Percentiles rank a stretch among this genome's conserved stretches.
Conservation (phyloP, 495 filamentous ascomycete genomes). For the Staphylotrichum tortipilum region DNA sequence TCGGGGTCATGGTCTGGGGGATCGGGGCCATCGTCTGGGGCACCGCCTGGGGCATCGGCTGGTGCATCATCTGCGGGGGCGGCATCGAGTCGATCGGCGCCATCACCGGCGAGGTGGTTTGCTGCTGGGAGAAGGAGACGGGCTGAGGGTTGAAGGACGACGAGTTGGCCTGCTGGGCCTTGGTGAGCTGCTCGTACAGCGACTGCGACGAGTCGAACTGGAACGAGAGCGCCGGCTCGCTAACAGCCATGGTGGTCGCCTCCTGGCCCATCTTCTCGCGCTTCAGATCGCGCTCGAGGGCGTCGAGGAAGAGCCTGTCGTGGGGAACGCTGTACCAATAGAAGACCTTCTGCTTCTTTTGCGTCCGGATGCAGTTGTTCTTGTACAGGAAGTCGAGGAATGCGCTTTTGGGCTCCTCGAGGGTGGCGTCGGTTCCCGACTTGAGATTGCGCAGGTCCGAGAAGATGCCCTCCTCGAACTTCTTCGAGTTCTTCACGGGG, state of each 20-base stretch:
- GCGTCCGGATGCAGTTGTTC: constrained; percentile 98
- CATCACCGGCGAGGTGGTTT: constrained; percentile 78
- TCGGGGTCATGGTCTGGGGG: constrained; percentile 70
- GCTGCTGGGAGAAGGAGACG: constrained; percentile 65
- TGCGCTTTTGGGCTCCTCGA: constrained; percentile 96
- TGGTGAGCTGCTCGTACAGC: constrained; percentile 98
- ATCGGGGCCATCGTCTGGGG: constrained; percentile 51
- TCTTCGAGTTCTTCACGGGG: constrained; percentile 98
- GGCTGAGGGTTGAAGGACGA: constrained; percentile 86
- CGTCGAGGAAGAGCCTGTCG: constrained; percentile 94
- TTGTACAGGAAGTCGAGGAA: constrained; percentile 99
- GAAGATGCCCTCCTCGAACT: constrained; percentile 99
- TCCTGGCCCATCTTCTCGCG: constrained; percentile 99
- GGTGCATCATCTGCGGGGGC: constrained; percentile 51
- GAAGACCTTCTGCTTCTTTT: constrained; percentile 99
- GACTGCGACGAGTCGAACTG: constrained; percentile 99
- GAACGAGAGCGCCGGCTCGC: constrained; percentile 93
- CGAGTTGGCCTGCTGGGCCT: constrained; percentile 95
- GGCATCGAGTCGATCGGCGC: constrained; percentile 71
- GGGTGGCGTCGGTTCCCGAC: constrained; percentile 95
- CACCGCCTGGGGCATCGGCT: constrained; percentile 33
- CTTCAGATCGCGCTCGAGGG: constrained; percentile 93
- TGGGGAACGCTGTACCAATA: constrained; percentile 99
- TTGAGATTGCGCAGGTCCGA: constrained; percentile 97
- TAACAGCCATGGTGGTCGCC: constrained; percentile 90